phyloP scores from a whole-genome alignment of 2,329 filamentous ascomycete species.

The Colletotrichum noveboracense region DNA sequence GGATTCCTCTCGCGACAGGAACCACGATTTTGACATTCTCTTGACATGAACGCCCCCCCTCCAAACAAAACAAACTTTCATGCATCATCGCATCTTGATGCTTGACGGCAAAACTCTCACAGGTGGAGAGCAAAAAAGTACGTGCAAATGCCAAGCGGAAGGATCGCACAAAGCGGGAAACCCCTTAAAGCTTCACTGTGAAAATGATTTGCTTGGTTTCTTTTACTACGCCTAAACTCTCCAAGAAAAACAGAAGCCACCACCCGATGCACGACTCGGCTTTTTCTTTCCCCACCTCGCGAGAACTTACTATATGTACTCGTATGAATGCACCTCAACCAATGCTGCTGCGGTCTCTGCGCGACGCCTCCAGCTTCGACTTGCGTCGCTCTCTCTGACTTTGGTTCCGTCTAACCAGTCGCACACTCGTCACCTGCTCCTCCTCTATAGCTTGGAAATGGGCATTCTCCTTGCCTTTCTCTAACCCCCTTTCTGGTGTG shows the following conservation, averaged over 20 bases:
- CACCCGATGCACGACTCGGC: neutral
- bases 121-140: neutral
- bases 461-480: neutral
- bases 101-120: neutral
- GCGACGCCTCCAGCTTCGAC: neutral
- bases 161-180: neutral
- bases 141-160: neutral
- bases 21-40: neutral
- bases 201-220: neutral
- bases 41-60: neutral
- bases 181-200: neutral
- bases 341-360: conserved; percentile 2
- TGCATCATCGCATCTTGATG: neutral
- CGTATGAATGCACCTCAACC: conserved; percentile 14
- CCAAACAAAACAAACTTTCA: neutral
- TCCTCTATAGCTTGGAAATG: neutral
- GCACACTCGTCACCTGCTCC: conserved; percentile 18
- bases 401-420: conserved; percentile 18
- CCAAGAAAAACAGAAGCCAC: neutral
- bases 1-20: neutral
- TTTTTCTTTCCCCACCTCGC: neutral
- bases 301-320: neutral
- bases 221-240: neutral
- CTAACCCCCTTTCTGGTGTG: neutral
- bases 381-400: conserved; percentile 19